These are phyloP conservation scores for Dendrocalamus sinicus DNA, from an alignment of 176 grass and related monocot genomes.

Conservation along the genomic window DNA sequence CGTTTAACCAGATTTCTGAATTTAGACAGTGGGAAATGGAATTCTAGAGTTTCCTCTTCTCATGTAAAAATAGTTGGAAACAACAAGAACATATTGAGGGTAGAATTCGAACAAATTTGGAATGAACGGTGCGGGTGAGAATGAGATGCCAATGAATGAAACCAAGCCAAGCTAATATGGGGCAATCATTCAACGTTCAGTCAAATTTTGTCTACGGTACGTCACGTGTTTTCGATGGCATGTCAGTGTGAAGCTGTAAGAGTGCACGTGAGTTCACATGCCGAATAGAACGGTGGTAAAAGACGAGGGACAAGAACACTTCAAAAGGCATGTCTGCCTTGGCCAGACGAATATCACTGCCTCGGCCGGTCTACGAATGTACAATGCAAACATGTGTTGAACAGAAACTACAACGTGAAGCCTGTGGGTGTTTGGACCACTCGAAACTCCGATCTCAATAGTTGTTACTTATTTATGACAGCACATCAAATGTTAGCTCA, in stretches of 20 bases:
- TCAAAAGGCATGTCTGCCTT: background rate
- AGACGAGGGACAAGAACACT: background rate
- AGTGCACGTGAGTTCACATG: slow-evolving; percentile 32
- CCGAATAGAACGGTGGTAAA: background rate
- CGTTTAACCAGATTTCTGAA: slow-evolving; percentile 2
- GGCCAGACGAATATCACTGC: background rate
- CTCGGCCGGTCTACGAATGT: background rate
- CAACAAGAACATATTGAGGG: background rate
- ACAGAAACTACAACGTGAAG: background rate
- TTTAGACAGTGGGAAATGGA: background rate
- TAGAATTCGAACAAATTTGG: too few species aligned
- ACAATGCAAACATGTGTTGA: background rate
- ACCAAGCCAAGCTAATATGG: background rate
- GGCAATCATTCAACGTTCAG: background rate
- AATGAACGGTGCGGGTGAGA: background rate
- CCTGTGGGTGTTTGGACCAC: too few species aligned
- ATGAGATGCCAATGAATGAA: background rate
- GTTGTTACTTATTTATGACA: too few species aligned
- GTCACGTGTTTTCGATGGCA: background rate
- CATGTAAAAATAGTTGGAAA: background rate
- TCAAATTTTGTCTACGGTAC: background rate
- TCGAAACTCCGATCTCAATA: too few species aligned
- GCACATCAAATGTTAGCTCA: rapidly evolving
- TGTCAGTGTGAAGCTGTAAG: background rate
- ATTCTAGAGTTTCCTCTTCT: background rate